Evolutionary conservation across 2,329 filamentous ascomycete genomes (phyloP).

Genomic region (Colletotrichum sp.): DNA sequence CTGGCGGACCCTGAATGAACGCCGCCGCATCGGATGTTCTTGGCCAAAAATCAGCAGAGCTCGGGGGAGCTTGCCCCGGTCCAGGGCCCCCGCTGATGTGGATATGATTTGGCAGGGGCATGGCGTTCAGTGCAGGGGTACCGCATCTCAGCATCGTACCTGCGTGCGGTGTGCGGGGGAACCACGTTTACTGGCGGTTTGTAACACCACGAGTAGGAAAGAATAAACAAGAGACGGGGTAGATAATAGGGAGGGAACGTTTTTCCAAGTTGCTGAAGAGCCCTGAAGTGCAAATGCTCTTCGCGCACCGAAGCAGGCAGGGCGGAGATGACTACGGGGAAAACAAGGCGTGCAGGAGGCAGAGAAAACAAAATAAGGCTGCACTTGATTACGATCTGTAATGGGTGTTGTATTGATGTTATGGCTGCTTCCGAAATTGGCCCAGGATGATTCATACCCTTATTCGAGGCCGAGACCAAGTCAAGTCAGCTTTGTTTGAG

Average conservation of each 20-base stretch:
- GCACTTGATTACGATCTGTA: neutral
- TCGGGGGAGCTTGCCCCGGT: constrained; percentile 15
- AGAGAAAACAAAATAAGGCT: neutral
- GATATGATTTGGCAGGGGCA: neutral
- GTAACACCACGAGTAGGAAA: neutral
- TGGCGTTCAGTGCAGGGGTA: neutral
- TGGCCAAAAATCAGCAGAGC: constrained; percentile 18
- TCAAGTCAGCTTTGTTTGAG: neutral
- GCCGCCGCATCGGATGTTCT: constrained; percentile 6
- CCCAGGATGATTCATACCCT: neutral
- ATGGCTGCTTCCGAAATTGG: neutral
- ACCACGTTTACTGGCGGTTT: neutral
- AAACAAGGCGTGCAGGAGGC: neutral
- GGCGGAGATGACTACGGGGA: neutral
- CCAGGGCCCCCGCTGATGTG: neutral
- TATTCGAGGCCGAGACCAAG: neutral
- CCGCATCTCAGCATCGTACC: neutral
- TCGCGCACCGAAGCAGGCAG: neutral
- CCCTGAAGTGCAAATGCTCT: neutral
- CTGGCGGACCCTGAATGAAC: neutral
- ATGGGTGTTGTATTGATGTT: neutral
- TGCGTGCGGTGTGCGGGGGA: neutral
- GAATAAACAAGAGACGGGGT: no score
- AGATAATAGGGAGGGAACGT: neutral
- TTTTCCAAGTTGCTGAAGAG: neutral